phyloP scores from a whole-genome alignment of 202 grass and related monocot genomes.

The Zizania palustris region DNA sequence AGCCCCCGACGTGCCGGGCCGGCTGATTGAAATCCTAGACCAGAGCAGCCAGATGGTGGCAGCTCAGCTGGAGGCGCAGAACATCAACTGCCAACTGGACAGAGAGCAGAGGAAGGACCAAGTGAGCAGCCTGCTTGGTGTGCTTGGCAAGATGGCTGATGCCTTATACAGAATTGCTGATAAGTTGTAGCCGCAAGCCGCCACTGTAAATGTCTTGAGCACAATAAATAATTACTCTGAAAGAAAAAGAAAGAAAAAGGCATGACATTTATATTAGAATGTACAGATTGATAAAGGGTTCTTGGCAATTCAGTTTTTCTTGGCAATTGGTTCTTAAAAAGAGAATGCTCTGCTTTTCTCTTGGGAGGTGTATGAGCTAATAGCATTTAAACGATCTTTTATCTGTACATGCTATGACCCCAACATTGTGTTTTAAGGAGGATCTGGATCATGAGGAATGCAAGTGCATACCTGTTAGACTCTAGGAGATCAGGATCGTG shows the following conservation, averaged over 20 bases:
- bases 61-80: constrained; percentile 74
- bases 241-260: constrained; percentile 12
- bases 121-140: constrained; percentile 66
- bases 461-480: constrained; percentile 12
- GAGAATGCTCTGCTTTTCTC: constrained; percentile 22
- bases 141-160: constrained; percentile 88
- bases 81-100: constrained; percentile 80
- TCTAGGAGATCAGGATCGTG: neutral
- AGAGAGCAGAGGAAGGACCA: constrained; percentile 95
- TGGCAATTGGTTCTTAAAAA: constrained; percentile 43
- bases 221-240: constrained; percentile 48
- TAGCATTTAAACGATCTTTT: constrained; percentile 24
- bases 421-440: constrained; percentile 33
- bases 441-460: constrained; percentile 1
- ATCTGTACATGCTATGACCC: neutral
- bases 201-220: constrained; percentile 29
- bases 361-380: constrained; percentile 12
- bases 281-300: constrained; percentile 50
- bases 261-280: constrained; percentile 29
- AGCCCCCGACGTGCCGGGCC: constrained; percentile 43
- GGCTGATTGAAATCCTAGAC: constrained; percentile 69
- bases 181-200: constrained; percentile 79
- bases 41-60: constrained; percentile 67
- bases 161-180: constrained; percentile 94
- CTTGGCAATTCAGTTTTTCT: constrained; percentile 34